A percentile compares a stretch with the other conserved stretches of the same genome.
phyloP scores from a whole-genome alignment of 306 rosid genomes.

The Benincasa hispida region DNA sequence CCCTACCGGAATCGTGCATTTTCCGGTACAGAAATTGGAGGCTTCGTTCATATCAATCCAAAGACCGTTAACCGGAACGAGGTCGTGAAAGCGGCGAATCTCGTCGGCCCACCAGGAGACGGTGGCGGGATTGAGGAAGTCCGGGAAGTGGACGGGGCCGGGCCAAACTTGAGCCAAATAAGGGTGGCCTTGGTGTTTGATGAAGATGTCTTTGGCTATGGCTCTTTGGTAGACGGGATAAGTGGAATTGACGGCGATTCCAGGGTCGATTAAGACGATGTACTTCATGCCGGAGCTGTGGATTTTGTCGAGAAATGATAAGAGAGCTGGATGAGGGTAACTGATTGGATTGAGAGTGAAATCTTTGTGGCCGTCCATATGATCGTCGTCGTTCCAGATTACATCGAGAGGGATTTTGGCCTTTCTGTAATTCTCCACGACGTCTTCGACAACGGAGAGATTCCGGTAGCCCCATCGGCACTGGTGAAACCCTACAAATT shows the following conservation, averaged over 20 bases:
- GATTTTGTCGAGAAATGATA: constrained; percentile 61
- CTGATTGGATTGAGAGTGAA: constrained; percentile 56
- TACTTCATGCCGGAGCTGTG: constrained; percentile 84
- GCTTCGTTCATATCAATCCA: constrained; percentile 98
- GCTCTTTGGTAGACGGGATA: constrained; percentile 74
- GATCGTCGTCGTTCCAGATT: constrained; percentile 94
- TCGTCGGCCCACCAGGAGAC: constrained; percentile 91
- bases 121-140: constrained; percentile 81
- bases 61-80: constrained; percentile 79
- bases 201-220: constrained; percentile 63
- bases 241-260: constrained; percentile 53
- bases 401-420: constrained; percentile 90
- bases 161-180: constrained; percentile 96
- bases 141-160: constrained; percentile 84
- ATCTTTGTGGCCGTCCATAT: constrained; percentile 81
- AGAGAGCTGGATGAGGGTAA: constrained; percentile 68
- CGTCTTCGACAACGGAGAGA: constrained; percentile 84
- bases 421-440: constrained; percentile 70
- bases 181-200: constrained; percentile 69
- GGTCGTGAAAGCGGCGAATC: constrained; percentile 77
- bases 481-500: constrained; percentile 72
- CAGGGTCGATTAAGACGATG: constrained; percentile 78
- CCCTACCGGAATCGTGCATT: constrained; percentile 60
- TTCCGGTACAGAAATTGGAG: constrained; percentile 81
- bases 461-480: constrained; percentile 99